A percentile compares a stretch with the other conserved stretches of the same genome.
phyloP scores from a whole-genome alignment of 192 early-diverging fungal species.

The Chytriomyces confervae region DNA sequence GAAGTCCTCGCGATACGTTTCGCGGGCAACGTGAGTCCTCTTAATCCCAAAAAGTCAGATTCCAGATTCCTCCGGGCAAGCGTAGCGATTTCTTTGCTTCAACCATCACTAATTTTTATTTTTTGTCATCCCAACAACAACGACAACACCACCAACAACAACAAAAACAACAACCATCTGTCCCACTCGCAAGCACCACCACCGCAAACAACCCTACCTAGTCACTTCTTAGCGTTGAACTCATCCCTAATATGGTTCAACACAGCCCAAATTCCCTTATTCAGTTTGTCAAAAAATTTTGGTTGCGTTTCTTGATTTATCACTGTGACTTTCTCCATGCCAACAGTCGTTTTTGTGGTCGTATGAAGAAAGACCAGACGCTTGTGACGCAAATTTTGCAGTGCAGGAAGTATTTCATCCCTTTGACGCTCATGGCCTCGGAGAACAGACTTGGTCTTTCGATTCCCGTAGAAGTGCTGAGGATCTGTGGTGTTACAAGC shows the following conservation, averaged over 20 bases:
- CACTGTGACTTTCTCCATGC: constrained; percentile 11
- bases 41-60: no score
- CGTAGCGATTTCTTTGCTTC: no score
- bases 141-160: no score
- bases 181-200: no score
- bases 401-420: constrained; percentile 9
- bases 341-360: constrained; percentile 25
- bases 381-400: constrained; percentile 16
- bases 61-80: no score
- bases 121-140: no score
- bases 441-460: constrained; percentile 14
- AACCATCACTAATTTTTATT: no score
- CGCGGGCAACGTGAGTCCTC: no score
- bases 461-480: constrained; percentile 38
- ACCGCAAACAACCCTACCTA: no score
- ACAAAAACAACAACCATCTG: no score
- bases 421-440: constrained; percentile 30
- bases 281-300: constrained; percentile 39
- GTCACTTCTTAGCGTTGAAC: no score
- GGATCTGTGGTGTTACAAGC: constrained; percentile 42
- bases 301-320: constrained; percentile 31
- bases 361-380: constrained; percentile 41
- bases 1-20: no score
- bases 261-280: constrained; percentile 35
- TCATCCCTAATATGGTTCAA: constrained; percentile 39